Evolutionary conservation across 768 basidiomycete species (phyloP).

Genomic region (Lactarius hatsudake): DNA sequence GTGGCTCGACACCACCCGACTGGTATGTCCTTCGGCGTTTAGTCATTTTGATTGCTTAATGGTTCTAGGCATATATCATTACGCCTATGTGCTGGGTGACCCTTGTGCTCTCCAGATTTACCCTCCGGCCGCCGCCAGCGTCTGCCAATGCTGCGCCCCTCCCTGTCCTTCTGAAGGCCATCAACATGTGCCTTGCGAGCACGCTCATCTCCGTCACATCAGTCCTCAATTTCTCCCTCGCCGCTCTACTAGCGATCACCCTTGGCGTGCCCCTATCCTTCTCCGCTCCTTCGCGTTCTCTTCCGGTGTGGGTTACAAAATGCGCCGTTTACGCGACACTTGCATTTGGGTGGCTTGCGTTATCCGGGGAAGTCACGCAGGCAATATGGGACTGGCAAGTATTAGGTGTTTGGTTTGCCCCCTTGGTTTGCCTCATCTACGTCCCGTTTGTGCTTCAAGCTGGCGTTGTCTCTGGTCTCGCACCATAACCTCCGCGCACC

Average conservation of each 20-base stretch:
- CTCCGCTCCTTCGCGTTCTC: constrained; percentile 37
- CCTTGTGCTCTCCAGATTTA: constrained; percentile 37
- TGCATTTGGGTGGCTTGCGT: constrained; percentile 58
- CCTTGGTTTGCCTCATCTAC: constrained; percentile 79
- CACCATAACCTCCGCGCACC: not conserved
- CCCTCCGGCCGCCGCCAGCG: constrained; percentile 32
- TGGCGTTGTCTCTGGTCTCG: constrained; percentile 48
- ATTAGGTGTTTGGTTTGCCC: constrained; percentile 78
- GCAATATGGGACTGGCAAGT: constrained; percentile 78
- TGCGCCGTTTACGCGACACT: constrained; percentile 45
- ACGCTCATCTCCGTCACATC: constrained; percentile 82
- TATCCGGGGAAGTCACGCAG: constrained; percentile 44
- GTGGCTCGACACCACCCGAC: constrained; percentile 42
- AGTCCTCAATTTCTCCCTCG: constrained; percentile 91
- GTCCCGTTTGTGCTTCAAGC: constrained; percentile 72
- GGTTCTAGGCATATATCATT: constrained; percentile 9
- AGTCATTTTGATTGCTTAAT: not conserved
- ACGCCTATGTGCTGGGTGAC: constrained; percentile 3
- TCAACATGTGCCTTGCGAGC: constrained; percentile 82
- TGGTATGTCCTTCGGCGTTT: constrained; percentile 37
- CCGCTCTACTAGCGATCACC: constrained; percentile 62
- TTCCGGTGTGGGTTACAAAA: constrained; percentile 32
- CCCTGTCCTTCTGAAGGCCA: constrained; percentile 56
- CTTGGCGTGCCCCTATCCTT: constrained; percentile 64
- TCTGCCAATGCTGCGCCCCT: constrained; percentile 37